Percentiles rank a stretch among this genome's conserved stretches.
phyloP scores from a whole-genome alignment of 1,284 basidiomycete genomes.

The Earliella scabrosa region DNA sequence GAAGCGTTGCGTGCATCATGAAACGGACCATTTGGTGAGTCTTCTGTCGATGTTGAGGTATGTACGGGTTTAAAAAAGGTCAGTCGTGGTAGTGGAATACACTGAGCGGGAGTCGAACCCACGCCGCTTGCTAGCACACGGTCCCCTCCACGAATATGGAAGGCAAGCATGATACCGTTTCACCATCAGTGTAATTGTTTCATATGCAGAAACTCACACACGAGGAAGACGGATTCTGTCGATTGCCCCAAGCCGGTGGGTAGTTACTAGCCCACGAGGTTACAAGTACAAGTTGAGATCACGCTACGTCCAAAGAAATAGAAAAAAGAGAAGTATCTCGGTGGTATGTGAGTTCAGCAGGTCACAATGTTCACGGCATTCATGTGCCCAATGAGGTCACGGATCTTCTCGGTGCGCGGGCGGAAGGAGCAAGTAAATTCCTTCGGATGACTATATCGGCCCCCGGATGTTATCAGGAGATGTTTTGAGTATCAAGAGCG shows the following conservation, averaged over 20 bases:
- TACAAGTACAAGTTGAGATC: no score
- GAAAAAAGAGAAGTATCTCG: background rate
- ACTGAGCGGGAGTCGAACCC: conserved; percentile 24
- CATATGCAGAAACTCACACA: no score
- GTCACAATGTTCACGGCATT: conserved; percentile 10
- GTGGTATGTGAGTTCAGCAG: background rate
- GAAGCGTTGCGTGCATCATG: no score
- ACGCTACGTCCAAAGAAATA: no score
- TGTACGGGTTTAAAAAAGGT: no score
- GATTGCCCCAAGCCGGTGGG: no score
- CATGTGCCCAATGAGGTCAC: conserved; percentile 18
- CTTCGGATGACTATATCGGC: conserved; percentile 17
- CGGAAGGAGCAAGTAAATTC: conserved; percentile 19
- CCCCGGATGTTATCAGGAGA: background rate
- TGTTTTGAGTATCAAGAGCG: background rate
- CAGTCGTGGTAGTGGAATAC: no score
- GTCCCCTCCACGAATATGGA: no score
- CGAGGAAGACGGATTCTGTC: no score
- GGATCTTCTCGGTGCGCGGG: conserved; percentile 13
- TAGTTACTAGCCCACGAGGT: no score
- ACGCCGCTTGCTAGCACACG: conserved; percentile 20
- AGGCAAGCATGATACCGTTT: conserved; percentile 22
- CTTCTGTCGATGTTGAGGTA: no score
- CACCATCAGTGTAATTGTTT: conserved; percentile 11
- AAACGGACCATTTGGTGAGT: no score